A percentile compares a stretch with the other conserved stretches of the same genome.
Evolutionary conservation across 768 basidiomycete genomes (phyloP).

Genomic region (Leccinum truebloodii): DNA sequence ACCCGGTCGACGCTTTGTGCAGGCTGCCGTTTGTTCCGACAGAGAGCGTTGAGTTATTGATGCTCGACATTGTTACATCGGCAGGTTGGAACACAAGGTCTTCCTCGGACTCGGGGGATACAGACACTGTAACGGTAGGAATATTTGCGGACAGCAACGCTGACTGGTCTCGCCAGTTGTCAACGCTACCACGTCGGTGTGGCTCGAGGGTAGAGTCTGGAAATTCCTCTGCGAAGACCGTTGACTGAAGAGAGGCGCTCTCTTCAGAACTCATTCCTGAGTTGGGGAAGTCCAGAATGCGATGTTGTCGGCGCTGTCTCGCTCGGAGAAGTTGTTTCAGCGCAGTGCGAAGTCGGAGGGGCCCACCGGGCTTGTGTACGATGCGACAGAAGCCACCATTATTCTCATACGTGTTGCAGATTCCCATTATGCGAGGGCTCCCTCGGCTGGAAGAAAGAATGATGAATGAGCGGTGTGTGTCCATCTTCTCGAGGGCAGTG

Average conservation of each 20-base stretch:
- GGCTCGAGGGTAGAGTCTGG: conserved; percentile 14
- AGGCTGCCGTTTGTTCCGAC: conserved; percentile 66
- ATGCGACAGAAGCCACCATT: conserved; percentile 89
- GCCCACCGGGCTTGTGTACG: conserved; percentile 87
- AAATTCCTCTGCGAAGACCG: conserved; percentile 30
- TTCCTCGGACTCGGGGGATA: conserved; percentile 28
- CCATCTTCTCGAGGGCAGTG: conserved; percentile 55
- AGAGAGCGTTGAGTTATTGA: conserved; percentile 46
- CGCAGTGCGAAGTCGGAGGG: conserved; percentile 64
- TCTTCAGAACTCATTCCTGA: conserved; percentile 27
- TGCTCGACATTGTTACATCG: conserved; percentile 14
- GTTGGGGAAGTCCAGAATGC: conserved; percentile 19
- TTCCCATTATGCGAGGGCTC: conserved; percentile 58
- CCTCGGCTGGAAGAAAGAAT: conserved; percentile 73
- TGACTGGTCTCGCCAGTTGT: conserved; percentile 27
- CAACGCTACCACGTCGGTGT: conserved; percentile 37
- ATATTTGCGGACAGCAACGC: conserved; percentile 6
- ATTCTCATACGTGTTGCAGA: conserved; percentile 69
- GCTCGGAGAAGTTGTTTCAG: conserved; percentile 49
- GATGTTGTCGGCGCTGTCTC: conserved; percentile 33
- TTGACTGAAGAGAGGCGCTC: conserved; percentile 27
- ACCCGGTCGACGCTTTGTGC: conserved; percentile 63
- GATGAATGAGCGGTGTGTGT: conserved; percentile 67
- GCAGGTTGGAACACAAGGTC: conserved; percentile 27
- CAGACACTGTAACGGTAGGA: conserved; percentile 17